Percentiles rank a stretch among this genome's conserved stretches.
Evolutionary conservation across 192 early-diverging fungal genomes (phyloP).

Genomic region (Podila horticola): DNA sequence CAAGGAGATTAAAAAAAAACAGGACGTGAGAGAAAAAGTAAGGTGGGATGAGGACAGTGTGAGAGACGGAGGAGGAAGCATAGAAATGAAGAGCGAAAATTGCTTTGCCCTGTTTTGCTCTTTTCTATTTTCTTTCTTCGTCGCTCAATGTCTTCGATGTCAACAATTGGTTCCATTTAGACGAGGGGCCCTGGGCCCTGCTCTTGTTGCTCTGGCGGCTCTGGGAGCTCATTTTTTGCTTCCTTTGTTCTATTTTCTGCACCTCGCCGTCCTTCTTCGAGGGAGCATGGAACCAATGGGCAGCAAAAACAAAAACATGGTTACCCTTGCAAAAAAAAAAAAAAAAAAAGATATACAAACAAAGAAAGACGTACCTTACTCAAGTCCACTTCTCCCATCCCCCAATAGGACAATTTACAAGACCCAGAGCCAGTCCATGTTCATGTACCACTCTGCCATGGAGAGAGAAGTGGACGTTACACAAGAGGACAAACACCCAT

Average conservation of each 20-base stretch:
- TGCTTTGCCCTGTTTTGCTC: background rate
- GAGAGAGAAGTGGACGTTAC: background rate
- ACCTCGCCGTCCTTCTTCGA: background rate
- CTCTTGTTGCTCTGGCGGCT: constrained; percentile 2
- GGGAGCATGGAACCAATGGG: background rate
- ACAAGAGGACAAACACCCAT: no score
- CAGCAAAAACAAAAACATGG: background rate
- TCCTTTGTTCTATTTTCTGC: constrained; percentile 3
- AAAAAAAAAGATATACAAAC: background rate
- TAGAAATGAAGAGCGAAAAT: no score
- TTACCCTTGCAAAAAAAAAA: background rate
- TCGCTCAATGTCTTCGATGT: background rate
- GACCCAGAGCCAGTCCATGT: no score
- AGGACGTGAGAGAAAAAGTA: no score
- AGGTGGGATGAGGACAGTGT: no score
- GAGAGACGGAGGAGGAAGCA: no score
- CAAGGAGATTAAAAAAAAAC: no score
- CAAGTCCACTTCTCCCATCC: background rate
- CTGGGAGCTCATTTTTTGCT: constrained; percentile 1
- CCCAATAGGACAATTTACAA: background rate
- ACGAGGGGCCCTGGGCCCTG: background rate
- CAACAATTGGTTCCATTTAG: background rate
- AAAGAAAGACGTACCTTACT: background rate
- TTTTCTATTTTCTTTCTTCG: background rate
- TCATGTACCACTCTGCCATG: background rate